Percentiles rank a stretch among this genome's conserved stretches.
phyloP scores from a whole-genome alignment of 306 rosid species.

The Vigna hirtella region DNA sequence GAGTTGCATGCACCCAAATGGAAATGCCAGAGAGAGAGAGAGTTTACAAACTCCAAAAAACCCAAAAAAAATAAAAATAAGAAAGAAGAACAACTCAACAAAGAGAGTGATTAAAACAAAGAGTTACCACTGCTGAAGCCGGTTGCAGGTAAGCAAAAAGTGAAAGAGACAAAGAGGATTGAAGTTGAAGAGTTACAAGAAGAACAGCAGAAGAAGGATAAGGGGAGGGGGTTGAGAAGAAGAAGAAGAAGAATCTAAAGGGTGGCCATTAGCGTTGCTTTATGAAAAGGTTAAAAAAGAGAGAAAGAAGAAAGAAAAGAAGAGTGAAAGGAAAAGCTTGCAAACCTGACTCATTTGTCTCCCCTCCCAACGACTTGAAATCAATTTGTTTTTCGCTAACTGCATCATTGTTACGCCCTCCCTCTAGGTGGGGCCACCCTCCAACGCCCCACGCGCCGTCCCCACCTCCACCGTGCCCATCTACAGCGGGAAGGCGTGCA shows the following conservation, averaged over 20 bases:
- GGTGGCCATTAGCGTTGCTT: constrained; percentile 55
- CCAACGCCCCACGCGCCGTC: constrained; percentile 58
- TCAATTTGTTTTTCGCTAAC: constrained; percentile 34
- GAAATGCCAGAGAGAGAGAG: constrained; percentile 47
- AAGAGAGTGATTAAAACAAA: constrained; percentile 43
- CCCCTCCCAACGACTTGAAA: constrained; percentile 63
- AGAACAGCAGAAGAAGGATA: neutral
- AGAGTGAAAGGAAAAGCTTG: constrained; percentile 23
- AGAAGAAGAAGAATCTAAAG: constrained; percentile 68
- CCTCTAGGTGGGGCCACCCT: constrained; percentile 24
- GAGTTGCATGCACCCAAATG: constrained; percentile 48
- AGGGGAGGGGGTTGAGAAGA: constrained; percentile 15
- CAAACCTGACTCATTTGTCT: constrained; percentile 67
- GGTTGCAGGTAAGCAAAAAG: constrained; percentile 43
- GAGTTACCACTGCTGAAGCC: constrained; percentile 42
- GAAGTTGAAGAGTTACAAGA: constrained; percentile 39
- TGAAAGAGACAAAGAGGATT: constrained; percentile 38
- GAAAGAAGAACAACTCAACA: neutral
- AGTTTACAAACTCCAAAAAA: neutral
- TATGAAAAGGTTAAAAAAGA: constrained; percentile 50
- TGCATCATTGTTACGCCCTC: constrained; percentile 46
- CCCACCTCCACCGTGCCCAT: constrained; percentile 40
- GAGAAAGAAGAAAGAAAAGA: neutral
- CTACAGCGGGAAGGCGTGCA: neutral
- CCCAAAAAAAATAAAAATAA: constrained; percentile 42